phyloP scores from a whole-genome alignment of 805 yeast species.

The Wickerhamomyces bovis region DNA sequence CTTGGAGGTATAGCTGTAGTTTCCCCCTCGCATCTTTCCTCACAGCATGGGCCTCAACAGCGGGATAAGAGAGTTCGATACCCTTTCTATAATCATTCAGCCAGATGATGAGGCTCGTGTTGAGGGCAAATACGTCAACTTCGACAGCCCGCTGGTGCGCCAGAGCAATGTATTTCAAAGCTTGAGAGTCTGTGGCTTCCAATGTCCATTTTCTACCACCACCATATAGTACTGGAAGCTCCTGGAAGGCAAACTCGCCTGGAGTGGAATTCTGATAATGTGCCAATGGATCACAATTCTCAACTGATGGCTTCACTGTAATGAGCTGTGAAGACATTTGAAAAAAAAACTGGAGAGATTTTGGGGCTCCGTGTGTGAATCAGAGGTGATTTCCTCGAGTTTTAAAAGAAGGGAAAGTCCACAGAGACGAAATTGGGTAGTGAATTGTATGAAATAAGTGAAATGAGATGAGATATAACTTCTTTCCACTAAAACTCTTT shows the following conservation, averaged over 20 bases:
- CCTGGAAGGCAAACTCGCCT: conserved; percentile 15
- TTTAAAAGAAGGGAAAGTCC: too few species aligned
- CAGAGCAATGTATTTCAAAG: conserved; percentile 9
- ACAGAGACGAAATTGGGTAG: too few species aligned
- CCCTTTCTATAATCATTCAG: conserved; percentile 30
- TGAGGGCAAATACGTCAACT: conserved; percentile 33
- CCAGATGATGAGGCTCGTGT: conserved; percentile 34
- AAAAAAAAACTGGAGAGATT: too few species aligned
- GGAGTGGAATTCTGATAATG: conserved; percentile 15
- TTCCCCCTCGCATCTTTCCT: conserved; percentile 4
- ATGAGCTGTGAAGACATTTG: conserved; percentile 2
- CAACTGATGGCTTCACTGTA: conserved; percentile 29
- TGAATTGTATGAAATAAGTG: too few species aligned
- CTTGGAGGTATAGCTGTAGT: conserved; percentile 12
- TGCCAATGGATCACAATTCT: conserved; percentile 25
- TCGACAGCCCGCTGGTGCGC: conserved; percentile 10
- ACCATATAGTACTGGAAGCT: conserved; percentile 31
- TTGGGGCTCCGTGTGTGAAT: not conserved
- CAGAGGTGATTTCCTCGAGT: too few species aligned
- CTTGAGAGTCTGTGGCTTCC: conserved; percentile 8
- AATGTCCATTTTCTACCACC: conserved; percentile 34
- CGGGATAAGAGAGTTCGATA: conserved; percentile 29
- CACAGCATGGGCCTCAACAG: conserved; percentile 18
- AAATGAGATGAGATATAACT: too few species aligned
- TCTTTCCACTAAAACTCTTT: too few species aligned